Base-by-base conservation (phyloP, 805 yeast species). In the Spathaspora boniae region DNA sequence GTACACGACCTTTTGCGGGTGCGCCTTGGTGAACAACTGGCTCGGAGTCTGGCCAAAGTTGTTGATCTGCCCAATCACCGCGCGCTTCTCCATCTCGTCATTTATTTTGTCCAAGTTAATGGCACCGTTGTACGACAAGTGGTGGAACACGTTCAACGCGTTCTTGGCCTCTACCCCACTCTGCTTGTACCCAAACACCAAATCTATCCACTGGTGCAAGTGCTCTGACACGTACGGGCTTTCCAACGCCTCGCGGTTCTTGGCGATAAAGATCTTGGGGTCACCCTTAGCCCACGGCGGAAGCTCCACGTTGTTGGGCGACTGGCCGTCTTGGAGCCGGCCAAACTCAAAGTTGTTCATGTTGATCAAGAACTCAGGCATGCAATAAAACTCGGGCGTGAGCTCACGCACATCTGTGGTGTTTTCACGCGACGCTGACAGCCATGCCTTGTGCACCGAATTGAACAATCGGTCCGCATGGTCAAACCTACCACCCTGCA, bases 21-120 rank as follows among this genome's bases (percentile, higher is more conserved):
- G 96, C 0, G 88, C 82, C 34, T 71, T 72, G 12, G 61, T 64
- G 47, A 88, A 86, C 8, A 88, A 61, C 46, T 82, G 85, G 32
- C 73, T 51, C 1, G 96, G 96, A 0, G 95, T 87, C 53, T 87
- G 96, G 0, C 96, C 96, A 67, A 87, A 87, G 56, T 87, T 87
- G 53, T 88, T 93, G 34, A 87, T 87, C 47, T 84, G 83, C 2
- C 95, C 89, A 16, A 86, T 82, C 3, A 83, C 70, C 1, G 95
- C 91, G 25, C 78, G 67, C 44, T 80, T 71, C 56, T 87, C 95
- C 42, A 73, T 69, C 24, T 79, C 86, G 51, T 86, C 89, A 41
- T 75, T 69, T 38, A 87, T 81, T 16, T 69, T 70, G 42, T 86
- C 95, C 36, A 87, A 60, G 52, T 87, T 78, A 14, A 85, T 80